A percentile compares a stretch with the other conserved stretches of the same genome.
Conservation (phyloP, 2,329 filamentous ascomycete genomes). For the Bertia moriformis region DNA sequence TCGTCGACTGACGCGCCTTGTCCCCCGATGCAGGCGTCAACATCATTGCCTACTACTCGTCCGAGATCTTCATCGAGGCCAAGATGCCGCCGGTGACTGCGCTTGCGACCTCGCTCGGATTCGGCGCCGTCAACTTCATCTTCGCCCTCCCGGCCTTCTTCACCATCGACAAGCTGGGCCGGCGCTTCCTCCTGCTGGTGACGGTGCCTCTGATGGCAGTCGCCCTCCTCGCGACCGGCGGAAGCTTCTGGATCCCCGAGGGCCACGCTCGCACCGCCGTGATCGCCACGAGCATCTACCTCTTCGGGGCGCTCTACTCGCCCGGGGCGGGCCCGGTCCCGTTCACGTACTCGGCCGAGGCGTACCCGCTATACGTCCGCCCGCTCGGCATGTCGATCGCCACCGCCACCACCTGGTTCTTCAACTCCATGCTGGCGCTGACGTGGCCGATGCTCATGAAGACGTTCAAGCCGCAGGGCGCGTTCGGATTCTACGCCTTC, state of each 20-base stretch:
- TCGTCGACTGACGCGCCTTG: neutral
- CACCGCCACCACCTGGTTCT: slow-evolving; percentile 34
- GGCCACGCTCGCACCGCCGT: slow-evolving; percentile 23
- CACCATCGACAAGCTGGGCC: slow-evolving; percentile 55
- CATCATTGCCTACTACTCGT: slow-evolving; percentile 44
- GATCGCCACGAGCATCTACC: slow-evolving; percentile 31
- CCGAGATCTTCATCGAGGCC: slow-evolving; percentile 42
- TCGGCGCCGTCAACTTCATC: slow-evolving; percentile 50
- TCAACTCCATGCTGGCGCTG: slow-evolving; percentile 16
- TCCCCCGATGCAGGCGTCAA: slow-evolving; percentile 26
- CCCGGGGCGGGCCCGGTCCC: slow-evolving; percentile 49
- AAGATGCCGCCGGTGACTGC: slow-evolving; percentile 33
- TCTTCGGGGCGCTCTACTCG: slow-evolving; percentile 34
- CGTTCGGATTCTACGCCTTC: slow-evolving; percentile 12
- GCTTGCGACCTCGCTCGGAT: slow-evolving; percentile 45
- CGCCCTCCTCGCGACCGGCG: slow-evolving; percentile 29
- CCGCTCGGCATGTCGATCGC: slow-evolving; percentile 46
- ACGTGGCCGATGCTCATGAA: slow-evolving; percentile 14
- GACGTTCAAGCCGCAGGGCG: slow-evolving; percentile 11
- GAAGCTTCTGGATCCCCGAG: slow-evolving; percentile 27
- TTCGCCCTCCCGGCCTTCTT: slow-evolving; percentile 49
- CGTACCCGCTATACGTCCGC: slow-evolving; percentile 49
- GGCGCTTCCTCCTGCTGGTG: slow-evolving; percentile 44
- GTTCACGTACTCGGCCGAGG: slow-evolving; percentile 54
- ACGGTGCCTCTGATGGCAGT: slow-evolving; percentile 54